Evolutionary conservation across 2,329 filamentous ascomycete species (phyloP).

Genomic region (Cladophialophora immunda): DNA sequence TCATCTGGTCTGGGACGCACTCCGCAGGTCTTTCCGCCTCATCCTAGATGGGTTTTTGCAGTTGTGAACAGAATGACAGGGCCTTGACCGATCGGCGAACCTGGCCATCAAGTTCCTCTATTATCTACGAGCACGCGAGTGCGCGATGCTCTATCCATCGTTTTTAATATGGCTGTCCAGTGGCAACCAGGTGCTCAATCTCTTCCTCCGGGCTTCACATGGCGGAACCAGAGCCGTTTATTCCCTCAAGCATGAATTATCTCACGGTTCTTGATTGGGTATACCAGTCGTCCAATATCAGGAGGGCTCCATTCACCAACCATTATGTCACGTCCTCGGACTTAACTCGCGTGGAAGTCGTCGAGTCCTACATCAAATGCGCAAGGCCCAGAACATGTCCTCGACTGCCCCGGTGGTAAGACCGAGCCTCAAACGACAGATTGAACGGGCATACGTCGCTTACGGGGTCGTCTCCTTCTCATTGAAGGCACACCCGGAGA

Average conservation of each 20-base stretch:
- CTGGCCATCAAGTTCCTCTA: background rate
- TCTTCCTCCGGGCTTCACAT: background rate
- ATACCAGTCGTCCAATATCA: background rate
- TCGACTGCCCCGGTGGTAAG: background rate
- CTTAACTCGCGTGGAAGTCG: conserved; percentile 9
- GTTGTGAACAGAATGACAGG: background rate
- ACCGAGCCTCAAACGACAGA: background rate
- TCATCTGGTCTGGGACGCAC: conserved; percentile 21
- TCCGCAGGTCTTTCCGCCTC: conserved; percentile 2
- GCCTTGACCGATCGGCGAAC: background rate
- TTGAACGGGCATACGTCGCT: background rate
- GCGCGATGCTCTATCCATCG: background rate
- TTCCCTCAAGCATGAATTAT: conserved; percentile 13
- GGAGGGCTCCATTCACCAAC: conserved; percentile 1
- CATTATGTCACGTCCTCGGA: conserved; percentile 17
- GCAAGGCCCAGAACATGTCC: background rate
- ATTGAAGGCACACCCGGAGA: background rate
- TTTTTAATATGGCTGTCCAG: conserved; percentile 2
- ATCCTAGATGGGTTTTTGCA: background rate
- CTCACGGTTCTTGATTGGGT: conserved; percentile 7
- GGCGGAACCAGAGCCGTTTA: conserved; percentile 1
- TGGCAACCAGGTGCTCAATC: background rate
- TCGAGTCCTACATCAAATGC: background rate
- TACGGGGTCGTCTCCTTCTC: background rate
- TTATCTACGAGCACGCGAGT: background rate